phyloP scores from a whole-genome alignment of 176 grass and related monocot genomes.

The barley (Hordeum vulgare) region DNA sequence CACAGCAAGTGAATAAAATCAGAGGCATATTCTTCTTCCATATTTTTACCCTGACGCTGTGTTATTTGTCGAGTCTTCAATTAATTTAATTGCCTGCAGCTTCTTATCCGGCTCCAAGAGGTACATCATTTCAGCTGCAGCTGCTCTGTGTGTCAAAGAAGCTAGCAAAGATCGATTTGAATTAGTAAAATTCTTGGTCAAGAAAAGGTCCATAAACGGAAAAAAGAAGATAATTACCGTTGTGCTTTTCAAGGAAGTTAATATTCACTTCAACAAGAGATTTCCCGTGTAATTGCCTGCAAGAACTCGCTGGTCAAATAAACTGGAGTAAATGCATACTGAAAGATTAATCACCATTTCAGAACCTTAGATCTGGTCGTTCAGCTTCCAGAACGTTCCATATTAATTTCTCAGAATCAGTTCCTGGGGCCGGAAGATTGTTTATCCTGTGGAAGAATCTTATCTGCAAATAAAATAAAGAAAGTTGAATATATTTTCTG shows the following conservation, averaged over 20 bases:
- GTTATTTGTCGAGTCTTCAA: slow-evolving; percentile 85
- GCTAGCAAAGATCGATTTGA: slow-evolving; percentile 31
- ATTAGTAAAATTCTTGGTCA: neutral
- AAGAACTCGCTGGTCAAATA: slow-evolving; percentile 23
- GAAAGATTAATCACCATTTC: neutral
- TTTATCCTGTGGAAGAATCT: slow-evolving; percentile 87
- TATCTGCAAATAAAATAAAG: slow-evolving; percentile 56
- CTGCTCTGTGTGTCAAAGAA: slow-evolving; percentile 79
- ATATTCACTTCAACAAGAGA: slow-evolving; percentile 81
- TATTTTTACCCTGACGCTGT: slow-evolving; percentile 55
- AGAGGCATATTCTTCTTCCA: neutral
- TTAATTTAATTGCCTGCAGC: slow-evolving; percentile 75
- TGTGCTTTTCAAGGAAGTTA: slow-evolving; percentile 78
- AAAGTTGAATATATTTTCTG: neutral
- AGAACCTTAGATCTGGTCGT: slow-evolving; percentile 74
- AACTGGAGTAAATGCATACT: neutral
- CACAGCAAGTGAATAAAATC: neutral
- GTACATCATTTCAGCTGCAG: slow-evolving; percentile 90
- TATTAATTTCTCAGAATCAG: slow-evolving; percentile 85
- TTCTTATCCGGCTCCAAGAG: slow-evolving; percentile 81
- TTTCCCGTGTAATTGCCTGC: slow-evolving; percentile 80
- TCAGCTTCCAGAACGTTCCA: slow-evolving; percentile 87
- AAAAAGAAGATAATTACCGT: slow-evolving; percentile 38
- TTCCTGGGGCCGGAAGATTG: slow-evolving; percentile 55
- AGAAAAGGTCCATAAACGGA: neutral